These are phyloP conservation scores for Cucumis melo DNA, from an alignment of 306 rosid species.

Conservation along the genomic window DNA sequence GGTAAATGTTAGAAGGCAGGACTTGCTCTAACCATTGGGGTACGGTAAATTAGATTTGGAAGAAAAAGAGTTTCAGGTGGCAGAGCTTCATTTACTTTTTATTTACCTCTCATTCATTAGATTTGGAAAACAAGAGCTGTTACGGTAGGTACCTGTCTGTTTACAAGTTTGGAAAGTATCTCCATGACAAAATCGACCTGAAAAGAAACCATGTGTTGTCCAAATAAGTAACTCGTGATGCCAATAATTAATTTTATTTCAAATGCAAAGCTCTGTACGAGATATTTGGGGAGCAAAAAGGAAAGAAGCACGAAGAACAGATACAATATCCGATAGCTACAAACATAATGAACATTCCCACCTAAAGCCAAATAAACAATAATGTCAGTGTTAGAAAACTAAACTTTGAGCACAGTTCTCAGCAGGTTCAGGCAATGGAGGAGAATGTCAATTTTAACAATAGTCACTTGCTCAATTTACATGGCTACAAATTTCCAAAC, in stretches of 20 bases:
- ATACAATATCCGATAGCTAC: not conserved
- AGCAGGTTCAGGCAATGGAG: not conserved
- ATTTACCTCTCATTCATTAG: not conserved
- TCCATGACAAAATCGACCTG: slow-evolving; percentile 99
- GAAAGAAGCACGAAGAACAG: not conserved
- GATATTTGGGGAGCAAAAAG: not conserved
- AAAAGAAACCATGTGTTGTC: slow-evolving; percentile 13
- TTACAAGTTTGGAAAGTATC: slow-evolving; percentile 85
- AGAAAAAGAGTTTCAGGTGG: not conserved
- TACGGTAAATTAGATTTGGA: not conserved
- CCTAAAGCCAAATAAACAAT: not conserved
- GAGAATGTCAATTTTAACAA: not conserved
- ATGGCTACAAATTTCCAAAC: not conserved
- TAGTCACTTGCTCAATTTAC: not conserved
- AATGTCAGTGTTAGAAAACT: not conserved
- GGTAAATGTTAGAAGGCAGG: not conserved
- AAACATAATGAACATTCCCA: not conserved
- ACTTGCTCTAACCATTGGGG: not conserved
- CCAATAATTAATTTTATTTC: not conserved
- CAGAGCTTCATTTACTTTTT: not conserved
- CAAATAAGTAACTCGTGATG: not conserved
- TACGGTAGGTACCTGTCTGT: slow-evolving; percentile 51
- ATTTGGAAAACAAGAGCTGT: not conserved
- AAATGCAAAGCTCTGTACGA: not conserved
- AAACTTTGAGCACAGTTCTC: not conserved